Conservation (phyloP, 2,329 filamentous ascomycete genomes). For the Sclerotinia trifoliorum region DNA sequence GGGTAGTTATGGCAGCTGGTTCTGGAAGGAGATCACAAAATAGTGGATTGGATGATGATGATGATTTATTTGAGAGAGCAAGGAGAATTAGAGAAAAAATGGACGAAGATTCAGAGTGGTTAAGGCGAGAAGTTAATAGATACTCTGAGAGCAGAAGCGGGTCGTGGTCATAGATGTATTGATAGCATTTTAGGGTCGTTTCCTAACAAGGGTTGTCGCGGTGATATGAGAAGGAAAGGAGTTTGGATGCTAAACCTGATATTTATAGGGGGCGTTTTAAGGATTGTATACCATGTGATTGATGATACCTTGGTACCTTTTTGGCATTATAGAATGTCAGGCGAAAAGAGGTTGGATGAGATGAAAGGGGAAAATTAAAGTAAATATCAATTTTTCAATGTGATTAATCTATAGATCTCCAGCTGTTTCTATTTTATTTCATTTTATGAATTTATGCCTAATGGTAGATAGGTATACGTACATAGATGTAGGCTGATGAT, state of each 20-base stretch:
- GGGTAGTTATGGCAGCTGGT: slow-evolving; percentile 29
- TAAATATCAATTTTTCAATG: background rate
- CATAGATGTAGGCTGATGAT: background rate
- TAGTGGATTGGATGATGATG: slow-evolving; percentile 28
- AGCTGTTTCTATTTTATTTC: too few species aligned
- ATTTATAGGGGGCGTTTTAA: slow-evolving; percentile 29
- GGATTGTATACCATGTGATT: slow-evolving; percentile 23
- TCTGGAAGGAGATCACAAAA: slow-evolving; percentile 25
- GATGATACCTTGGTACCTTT: slow-evolving; percentile 25
- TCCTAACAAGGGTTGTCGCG: slow-evolving; percentile 1
- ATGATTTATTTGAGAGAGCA: slow-evolving; percentile 39
- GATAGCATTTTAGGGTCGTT: slow-evolving; percentile 23
- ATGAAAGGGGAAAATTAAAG: background rate
- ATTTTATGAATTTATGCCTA: background rate
- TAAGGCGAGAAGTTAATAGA: slow-evolving; percentile 33
- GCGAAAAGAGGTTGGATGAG: background rate
- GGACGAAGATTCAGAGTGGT: slow-evolving; percentile 40
- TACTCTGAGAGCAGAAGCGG: slow-evolving; percentile 32
- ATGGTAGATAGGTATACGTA: too few species aligned
- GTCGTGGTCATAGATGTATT: slow-evolving; percentile 31
- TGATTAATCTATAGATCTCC: background rate
- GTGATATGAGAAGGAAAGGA: slow-evolving; percentile 18
- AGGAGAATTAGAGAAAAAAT: slow-evolving; percentile 40
- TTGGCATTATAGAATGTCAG: slow-evolving; percentile 21
- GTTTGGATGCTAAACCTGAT: slow-evolving; percentile 22